A percentile compares a stretch with the other conserved stretches of the same genome.
phyloP scores from a whole-genome alignment of 805 yeast species.

The Brettanomyces naardenensis region DNA sequence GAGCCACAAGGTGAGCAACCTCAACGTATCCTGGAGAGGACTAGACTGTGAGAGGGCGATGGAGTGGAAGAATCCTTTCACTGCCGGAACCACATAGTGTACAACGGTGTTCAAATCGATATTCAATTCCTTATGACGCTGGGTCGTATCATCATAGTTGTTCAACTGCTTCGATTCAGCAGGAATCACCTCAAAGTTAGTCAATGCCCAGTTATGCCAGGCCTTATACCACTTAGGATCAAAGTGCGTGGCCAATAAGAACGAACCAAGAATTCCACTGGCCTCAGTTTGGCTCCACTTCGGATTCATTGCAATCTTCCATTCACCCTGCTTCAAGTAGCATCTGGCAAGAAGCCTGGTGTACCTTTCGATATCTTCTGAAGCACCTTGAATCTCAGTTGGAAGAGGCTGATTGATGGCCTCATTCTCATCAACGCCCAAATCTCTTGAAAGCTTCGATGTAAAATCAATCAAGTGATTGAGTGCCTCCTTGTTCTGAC shows the following conservation, averaged over 20 bases:
- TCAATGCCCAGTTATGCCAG: slow-evolving; percentile 99
- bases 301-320: slow-evolving; percentile 80
- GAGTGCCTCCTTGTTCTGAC: slow-evolving; percentile 80
- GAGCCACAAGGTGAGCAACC: slow-evolving; percentile 91
- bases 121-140: slow-evolving; percentile 14
- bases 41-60: slow-evolving; percentile 80
- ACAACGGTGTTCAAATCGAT: slow-evolving; percentile 52
- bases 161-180: slow-evolving; percentile 28
- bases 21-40: slow-evolving; percentile 85
- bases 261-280: slow-evolving; percentile 85
- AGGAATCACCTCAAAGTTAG: slow-evolving; percentile 91
- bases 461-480: slow-evolving; percentile 84
- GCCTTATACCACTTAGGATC: slow-evolving; percentile 94
- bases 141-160: slow-evolving; percentile 8
- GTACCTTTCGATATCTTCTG: slow-evolving; percentile 72
- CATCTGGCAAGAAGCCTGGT: slow-evolving; percentile 87
- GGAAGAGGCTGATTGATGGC: slow-evolving; percentile 83
- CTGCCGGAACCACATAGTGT: slow-evolving; percentile 91
- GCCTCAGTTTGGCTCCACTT: slow-evolving; percentile 70
- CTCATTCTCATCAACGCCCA: slow-evolving; percentile 81
- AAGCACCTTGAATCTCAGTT: slow-evolving; percentile 58
- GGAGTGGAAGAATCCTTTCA: slow-evolving; percentile 91
- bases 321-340: slow-evolving; percentile 95
- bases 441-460: slow-evolving; percentile 78
- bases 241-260: slow-evolving; percentile 88